phyloP scores from a whole-genome alignment of 257 asterid genomes.

The Verbascum thapsus region DNA sequence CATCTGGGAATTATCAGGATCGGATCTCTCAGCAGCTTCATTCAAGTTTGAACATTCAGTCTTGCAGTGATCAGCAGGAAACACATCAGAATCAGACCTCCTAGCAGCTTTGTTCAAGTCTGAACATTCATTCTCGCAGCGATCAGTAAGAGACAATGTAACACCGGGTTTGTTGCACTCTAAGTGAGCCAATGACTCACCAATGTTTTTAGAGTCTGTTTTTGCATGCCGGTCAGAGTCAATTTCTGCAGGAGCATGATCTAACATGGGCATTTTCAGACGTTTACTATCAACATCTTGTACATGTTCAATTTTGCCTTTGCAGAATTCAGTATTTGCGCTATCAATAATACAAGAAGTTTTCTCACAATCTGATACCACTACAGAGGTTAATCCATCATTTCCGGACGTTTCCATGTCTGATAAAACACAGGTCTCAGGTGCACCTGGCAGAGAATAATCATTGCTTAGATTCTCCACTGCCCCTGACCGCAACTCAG shows the following conservation, averaged over 20 bases:
- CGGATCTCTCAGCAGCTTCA: conserved; percentile 42
- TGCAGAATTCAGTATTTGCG: conserved; percentile 35
- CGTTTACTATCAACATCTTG: conserved; percentile 40
- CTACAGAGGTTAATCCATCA: conserved; percentile 33
- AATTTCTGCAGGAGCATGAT: conserved; percentile 34
- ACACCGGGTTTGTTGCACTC: conserved; percentile 34
- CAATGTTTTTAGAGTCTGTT: conserved; percentile 25
- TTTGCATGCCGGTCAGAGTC: conserved; percentile 36
- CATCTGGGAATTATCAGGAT: conserved; percentile 35
- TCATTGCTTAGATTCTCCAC: conserved; percentile 34
- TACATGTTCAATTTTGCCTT: conserved; percentile 30
- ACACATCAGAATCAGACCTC: conserved; percentile 39
- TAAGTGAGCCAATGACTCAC: conserved; percentile 34
- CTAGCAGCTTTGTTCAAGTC: conserved; percentile 39
- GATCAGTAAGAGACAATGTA: conserved; percentile 28
- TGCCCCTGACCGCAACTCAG: conserved; percentile 41
- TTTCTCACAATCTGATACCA: conserved; percentile 36
- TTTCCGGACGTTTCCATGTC: conserved; percentile 29
- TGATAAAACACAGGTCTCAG: conserved; percentile 37
- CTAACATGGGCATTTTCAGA: conserved; percentile 29
- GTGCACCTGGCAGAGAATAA: conserved; percentile 39
- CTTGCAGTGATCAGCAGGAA: conserved; percentile 17
- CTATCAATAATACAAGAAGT: conserved; percentile 30
- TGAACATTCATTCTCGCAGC: conserved; percentile 39
- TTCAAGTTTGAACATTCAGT: conserved; percentile 37